Conservation (phyloP, 768 basidiomycete genomes). For the Xerocomellus dryophilus region DNA sequence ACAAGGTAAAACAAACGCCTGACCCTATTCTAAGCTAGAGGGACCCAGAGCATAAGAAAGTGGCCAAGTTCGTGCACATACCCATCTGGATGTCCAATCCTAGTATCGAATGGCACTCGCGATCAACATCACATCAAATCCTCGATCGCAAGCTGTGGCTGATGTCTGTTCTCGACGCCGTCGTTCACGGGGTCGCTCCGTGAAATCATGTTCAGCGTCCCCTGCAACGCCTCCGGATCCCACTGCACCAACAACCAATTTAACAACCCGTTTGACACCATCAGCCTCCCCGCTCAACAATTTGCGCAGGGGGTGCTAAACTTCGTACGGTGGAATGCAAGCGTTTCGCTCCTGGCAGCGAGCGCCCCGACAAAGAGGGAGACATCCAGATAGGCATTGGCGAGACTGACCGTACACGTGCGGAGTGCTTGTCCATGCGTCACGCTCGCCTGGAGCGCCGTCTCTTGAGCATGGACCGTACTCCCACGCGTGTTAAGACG, state of each 20-base stretch:
- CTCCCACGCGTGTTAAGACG: conserved; percentile 4
- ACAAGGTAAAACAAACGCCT: no score
- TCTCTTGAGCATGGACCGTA: conserved; percentile 2
- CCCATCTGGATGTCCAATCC: neutral
- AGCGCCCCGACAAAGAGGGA: conserved; percentile 14
- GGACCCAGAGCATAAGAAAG: no score
- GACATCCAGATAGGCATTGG: conserved; percentile 15
- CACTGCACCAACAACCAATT: conserved; percentile 6
- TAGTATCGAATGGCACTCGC: neutral
- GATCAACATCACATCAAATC: conserved; percentile 7
- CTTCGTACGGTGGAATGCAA: conserved; percentile 5
- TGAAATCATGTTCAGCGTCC: conserved; percentile 12
- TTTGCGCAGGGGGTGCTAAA: no score
- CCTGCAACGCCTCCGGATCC: conserved; percentile 7
- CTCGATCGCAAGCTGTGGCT: neutral
- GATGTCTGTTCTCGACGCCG: neutral
- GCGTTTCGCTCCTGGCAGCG: conserved; percentile 15
- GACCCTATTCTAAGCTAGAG: no score
- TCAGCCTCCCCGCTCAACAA: no score
- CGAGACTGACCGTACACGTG: conserved; percentile 12
- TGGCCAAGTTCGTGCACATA: no score
- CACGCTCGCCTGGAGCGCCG: conserved; percentile 8
- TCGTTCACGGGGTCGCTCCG: neutral
- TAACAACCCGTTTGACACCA: neutral
- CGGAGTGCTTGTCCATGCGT: conserved; percentile 6